Evolutionary conservation across 1,139 yeast species (phyloP).

Genomic region (Yarrowia galli): DNA sequence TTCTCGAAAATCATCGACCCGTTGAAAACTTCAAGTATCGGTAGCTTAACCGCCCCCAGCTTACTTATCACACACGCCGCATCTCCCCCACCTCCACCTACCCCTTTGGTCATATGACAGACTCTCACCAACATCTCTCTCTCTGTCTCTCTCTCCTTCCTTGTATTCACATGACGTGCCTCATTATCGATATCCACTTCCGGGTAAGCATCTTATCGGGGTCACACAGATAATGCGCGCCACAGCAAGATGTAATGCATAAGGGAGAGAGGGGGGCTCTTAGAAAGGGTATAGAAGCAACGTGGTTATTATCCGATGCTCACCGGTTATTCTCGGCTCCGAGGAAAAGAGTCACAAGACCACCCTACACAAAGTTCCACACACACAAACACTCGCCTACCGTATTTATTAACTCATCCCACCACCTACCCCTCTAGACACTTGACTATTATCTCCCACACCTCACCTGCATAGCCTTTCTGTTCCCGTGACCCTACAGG

Average conservation of each 20-base stretch:
- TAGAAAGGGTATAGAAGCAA: not conserved
- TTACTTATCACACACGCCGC: no score
- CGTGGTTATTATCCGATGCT: no score
- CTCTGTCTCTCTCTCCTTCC: no score
- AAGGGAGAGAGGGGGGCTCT: not conserved
- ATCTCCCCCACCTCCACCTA: not conserved
- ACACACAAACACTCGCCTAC: not conserved
- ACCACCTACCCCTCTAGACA: slow-evolving; percentile 7
- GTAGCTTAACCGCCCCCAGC: no score
- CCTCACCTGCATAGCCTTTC: slow-evolving; percentile 14
- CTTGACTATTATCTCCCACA: no score
- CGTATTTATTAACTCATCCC: not conserved
- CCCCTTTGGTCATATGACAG: not conserved
- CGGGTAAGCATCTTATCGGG: slow-evolving; percentile 34
- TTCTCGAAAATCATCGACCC: no score
- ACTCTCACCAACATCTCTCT: not conserved
- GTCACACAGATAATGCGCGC: slow-evolving; percentile 36
- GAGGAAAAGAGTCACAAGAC: not conserved
- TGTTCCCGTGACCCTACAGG: slow-evolving; percentile 30
- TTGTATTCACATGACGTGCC: slow-evolving; percentile 15
- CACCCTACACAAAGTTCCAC: not conserved
- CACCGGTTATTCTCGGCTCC: not conserved
- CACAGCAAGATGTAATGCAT: slow-evolving; percentile 21
- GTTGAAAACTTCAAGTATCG: no score
- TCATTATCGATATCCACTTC: not conserved